These are phyloP conservation scores for Kalaharituber pfeilii DNA, from an alignment of 2,329 filamentous ascomycete species.

Conservation along the genomic window DNA sequence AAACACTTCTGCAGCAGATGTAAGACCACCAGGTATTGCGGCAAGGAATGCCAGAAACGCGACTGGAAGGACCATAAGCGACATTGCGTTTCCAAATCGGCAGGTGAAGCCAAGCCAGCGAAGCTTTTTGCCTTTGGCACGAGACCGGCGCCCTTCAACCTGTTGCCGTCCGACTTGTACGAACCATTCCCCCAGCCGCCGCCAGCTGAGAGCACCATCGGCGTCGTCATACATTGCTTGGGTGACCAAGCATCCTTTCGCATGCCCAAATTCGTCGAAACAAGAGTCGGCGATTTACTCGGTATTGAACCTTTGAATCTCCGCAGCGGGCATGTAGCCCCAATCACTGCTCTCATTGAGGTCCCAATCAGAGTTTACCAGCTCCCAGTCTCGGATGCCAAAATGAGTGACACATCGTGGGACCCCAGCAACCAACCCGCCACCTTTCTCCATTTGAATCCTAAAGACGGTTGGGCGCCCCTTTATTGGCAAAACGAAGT, in stretches of 20 bases:
- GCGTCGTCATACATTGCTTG: neutral
- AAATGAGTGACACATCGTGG: neutral
- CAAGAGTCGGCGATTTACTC: neutral
- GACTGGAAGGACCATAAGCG: neutral
- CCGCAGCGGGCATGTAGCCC: neutral
- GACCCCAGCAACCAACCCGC: neutral
- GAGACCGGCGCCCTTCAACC: neutral
- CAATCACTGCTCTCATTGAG: neutral
- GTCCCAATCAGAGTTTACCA: neutral
- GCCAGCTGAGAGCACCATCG: neutral
- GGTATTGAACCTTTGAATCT: neutral
- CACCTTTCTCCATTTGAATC: neutral
- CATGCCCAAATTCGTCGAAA: neutral
- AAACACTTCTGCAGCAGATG: neutral
- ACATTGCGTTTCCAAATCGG: neutral
- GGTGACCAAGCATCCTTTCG: neutral
- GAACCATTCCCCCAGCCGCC: neutral
- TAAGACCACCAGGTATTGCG: neutral
- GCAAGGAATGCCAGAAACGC: neutral
- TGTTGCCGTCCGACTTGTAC: neutral
- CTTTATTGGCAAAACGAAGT: neutral
- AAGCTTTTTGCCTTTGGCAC: neutral
- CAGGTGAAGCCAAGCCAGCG: neutral
- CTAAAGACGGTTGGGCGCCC: neutral
- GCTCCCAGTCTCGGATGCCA: neutral